Evolutionary conservation across 2,329 filamentous ascomycete species (phyloP), one percentile per base, ranked within the genome.

Genomic region (Aureobasidium leucospermi): DNA sequence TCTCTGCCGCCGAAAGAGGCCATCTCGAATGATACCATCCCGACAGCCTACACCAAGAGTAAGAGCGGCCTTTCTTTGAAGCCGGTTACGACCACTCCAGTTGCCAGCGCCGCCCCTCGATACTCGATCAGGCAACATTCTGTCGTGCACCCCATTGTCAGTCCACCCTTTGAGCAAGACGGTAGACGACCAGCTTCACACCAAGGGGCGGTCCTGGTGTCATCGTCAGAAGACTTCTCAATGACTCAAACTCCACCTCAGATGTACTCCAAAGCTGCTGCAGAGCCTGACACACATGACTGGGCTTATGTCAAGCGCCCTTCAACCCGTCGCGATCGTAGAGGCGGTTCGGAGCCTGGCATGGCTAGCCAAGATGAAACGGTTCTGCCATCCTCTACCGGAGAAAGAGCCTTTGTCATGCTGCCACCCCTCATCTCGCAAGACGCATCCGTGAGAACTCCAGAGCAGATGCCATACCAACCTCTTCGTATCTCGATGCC

Each of bases 41-140:
- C 60, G 0, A 59, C 58, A 2, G 49, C 55, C 13, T 59, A 61
- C 48, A 62, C 52, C n/a, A 60, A 42, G 19, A 63, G 62, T 39
- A 55, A 42, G 31, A 43, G 16, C 28, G 57, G 38, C 1, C 38
- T 51, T 1, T 28, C 60, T 16, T 38, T 60, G 42, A 60, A 60
- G 5, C 29, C 48, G 6, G 42, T n/a, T n/a, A 32, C 53, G 8
- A 38, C 16, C 13, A 6, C 31, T 9, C 16, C 51, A 15, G 11
- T 13, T 4, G 2, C n/a, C 4, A 8, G 16, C 10, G 16, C 4
- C 9, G 42, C 32, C 9, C 29, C 39, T 4, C 28, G 51, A 16
- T 15, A 42, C 11, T 55, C 51, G 5, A 43, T 55, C 38, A 55
- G 31, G 19, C 13, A 43, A 7, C 51, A 19, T 1, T 43, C 51